These are phyloP conservation scores for Hevea brasiliensis DNA, from an alignment of 345 rosid species.

Conservation along the genomic window DNA sequence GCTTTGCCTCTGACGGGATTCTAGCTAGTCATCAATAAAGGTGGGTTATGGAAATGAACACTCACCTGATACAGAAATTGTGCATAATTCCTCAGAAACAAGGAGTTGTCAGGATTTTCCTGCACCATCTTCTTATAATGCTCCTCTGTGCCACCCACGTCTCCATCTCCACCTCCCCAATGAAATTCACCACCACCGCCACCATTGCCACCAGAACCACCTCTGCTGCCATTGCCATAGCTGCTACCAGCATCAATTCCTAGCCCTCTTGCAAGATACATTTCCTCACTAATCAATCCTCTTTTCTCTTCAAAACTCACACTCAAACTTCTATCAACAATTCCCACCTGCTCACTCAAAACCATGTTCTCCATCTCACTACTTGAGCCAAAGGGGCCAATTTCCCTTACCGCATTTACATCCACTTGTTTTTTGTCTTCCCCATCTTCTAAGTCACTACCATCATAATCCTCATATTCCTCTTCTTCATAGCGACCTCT, in stretches of 20 bases:
- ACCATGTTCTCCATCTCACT: constrained; percentile 12
- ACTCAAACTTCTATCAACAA: constrained; percentile 16
- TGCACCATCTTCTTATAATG: constrained; percentile 53
- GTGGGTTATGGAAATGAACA: neutral
- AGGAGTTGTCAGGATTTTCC: constrained; percentile 54
- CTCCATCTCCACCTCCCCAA: constrained; percentile 34
- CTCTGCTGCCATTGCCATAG: constrained; percentile 17
- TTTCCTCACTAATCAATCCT: constrained; percentile 27
- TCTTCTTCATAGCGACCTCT: constrained; percentile 22
- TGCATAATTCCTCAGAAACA: constrained; percentile 61
- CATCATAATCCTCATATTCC: neutral
- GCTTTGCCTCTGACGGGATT: no score
- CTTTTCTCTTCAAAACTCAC: constrained; percentile 21
- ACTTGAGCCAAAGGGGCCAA: neutral
- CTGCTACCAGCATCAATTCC: constrained; percentile 26
- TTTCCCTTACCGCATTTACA: constrained; percentile 2
- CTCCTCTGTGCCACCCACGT: constrained; percentile 42
- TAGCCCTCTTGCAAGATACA: constrained; percentile 46
- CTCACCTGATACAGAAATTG: constrained; percentile 53
- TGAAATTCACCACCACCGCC: constrained; percentile 28
- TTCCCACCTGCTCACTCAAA: constrained; percentile 22
- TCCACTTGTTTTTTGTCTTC: constrained; percentile 18
- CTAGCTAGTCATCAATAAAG: no score
- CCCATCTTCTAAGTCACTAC: constrained; percentile 15
- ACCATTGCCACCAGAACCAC: constrained; percentile 1